Conservation (phyloP, 2,329 filamentous ascomycete species). For the Verticillium klebahnii region DNA sequence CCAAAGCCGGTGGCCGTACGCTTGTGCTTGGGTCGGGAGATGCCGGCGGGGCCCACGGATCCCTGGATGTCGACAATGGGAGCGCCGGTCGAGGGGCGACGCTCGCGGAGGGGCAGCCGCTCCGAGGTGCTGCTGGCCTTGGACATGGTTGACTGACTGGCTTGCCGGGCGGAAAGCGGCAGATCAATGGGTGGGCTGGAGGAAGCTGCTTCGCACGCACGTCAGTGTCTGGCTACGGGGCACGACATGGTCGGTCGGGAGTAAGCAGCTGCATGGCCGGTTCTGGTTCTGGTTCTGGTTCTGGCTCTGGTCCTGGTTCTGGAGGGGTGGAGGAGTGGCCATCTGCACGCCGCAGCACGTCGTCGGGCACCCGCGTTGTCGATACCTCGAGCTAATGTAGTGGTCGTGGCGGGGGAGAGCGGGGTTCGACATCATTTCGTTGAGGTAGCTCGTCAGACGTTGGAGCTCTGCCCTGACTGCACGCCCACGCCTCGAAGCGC, state of each 20-base stretch:
- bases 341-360: background rate
- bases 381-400: background rate
- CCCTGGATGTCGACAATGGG: conserved; percentile 85
- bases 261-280: background rate
- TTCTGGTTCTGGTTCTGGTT: background rate
- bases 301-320: too few relatives aligned
- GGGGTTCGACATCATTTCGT: background rate
- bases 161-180: background rate
- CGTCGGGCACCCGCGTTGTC: background rate
- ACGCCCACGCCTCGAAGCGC: background rate
- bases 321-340: background rate
- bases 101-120: conserved; percentile 57
- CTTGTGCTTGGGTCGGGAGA: conserved; percentile 89
- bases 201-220: background rate
- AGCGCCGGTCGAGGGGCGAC: conserved; percentile 74
- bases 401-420: background rate
- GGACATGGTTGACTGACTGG: conserved; percentile 19
- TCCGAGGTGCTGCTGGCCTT: conserved; percentile 19
- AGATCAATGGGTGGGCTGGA: background rate
- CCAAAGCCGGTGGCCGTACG: conserved; percentile 95
- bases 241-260: background rate
- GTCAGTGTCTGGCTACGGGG: background rate
- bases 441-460: background rate
- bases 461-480: background rate
- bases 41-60: conserved; percentile 79